Conservation (phyloP, 352 stramenopile species). For the Globisporangium paddicum region DNA sequence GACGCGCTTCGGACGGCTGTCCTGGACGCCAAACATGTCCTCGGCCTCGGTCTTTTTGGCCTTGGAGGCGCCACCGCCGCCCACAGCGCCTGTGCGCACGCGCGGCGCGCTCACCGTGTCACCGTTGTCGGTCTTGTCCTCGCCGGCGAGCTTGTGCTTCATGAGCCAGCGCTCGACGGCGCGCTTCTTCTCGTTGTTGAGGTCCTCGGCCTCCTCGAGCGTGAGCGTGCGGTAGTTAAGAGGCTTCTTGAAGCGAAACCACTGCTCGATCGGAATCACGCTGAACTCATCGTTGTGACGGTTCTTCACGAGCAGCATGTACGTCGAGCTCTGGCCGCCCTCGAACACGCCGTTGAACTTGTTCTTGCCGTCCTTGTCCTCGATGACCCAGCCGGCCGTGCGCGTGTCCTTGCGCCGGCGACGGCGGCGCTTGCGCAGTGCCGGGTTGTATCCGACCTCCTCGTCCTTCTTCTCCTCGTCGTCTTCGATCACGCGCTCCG, state of each 20-base stretch:
- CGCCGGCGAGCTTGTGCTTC: slow-evolving; percentile 81
- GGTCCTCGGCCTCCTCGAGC: slow-evolving; percentile 78
- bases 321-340: slow-evolving; percentile 77
- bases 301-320: slow-evolving; percentile 86
- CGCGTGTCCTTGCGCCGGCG: slow-evolving; percentile 73
- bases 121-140: slow-evolving; percentile 53
- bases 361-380: slow-evolving; percentile 78
- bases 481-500: slow-evolving; percentile 64
- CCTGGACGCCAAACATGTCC: slow-evolving; percentile 65
- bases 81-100: slow-evolving; percentile 64
- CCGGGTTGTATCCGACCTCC: slow-evolving; percentile 62
- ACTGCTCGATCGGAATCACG: slow-evolving; percentile 84
- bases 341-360: slow-evolving; percentile 83
- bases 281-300: slow-evolving; percentile 87
- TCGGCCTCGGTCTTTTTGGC: slow-evolving; percentile 43
- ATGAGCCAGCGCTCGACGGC: slow-evolving; percentile 86
- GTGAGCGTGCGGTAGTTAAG: slow-evolving; percentile 81
- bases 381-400: slow-evolving; percentile 80
- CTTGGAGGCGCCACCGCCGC: slow-evolving; percentile 6
- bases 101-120: slow-evolving; percentile 62
- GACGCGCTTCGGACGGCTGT: slow-evolving; percentile 43
- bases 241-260: slow-evolving; percentile 89
- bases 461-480: slow-evolving; percentile 82
- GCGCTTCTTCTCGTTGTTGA: slow-evolving; percentile 89
- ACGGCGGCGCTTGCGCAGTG: slow-evolving; percentile 66